Base-by-base conservation (phyloP, 106 monocot genomes). In the Dioscorea dumetorum region DNA sequence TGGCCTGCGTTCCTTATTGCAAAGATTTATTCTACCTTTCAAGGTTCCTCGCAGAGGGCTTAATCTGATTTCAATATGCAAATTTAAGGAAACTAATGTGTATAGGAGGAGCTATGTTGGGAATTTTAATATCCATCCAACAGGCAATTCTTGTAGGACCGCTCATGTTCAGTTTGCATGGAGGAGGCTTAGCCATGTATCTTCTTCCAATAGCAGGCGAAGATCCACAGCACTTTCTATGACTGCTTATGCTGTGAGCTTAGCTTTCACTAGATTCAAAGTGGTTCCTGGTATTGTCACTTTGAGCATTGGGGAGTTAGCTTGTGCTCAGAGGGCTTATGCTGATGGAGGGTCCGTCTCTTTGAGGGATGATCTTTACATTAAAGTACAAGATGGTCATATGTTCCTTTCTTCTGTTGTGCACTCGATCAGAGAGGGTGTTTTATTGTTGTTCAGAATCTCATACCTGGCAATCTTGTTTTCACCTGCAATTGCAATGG, bases 391-490 rank as follows among this genome's bases (percentile, higher is more conserved):
- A 67, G 84, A 87, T 75, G 28, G 81, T 22, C 83, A 73, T 20
- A 49, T 76, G 23, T 73, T 64, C 50, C 28, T 87, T 31, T 76
- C 84, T 23, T 75, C 66, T 18, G 56, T 84, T 21, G 31, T 85
- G 51, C 75, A 50, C 48, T 77, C 81, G 3, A 52, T 90, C 12
- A 19, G 82, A 16, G 90, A 90, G 60, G 90, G 80, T 22, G 22
- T 87, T 33, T 58, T 80, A 70, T 81, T 94, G 72, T 32, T 87
- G 17, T 52, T 82, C 13, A 79, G 94, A 77, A 72, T 73, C 10
- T 52, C 79, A 12, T 87, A 86, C 61, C 70, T 94, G 76, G 70
- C 78, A 5, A 33, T 94, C 54, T 63, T 90, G 19, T 94, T 94
- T 67, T 68, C 76, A 18, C 94, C 90, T 31, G 78, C 80, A 28